Percentiles rank a stretch among this genome's conserved stretches.
Evolutionary conservation across 2,329 filamentous ascomycete genomes (phyloP).

Genomic region (Aspergillus sp.): DNA sequence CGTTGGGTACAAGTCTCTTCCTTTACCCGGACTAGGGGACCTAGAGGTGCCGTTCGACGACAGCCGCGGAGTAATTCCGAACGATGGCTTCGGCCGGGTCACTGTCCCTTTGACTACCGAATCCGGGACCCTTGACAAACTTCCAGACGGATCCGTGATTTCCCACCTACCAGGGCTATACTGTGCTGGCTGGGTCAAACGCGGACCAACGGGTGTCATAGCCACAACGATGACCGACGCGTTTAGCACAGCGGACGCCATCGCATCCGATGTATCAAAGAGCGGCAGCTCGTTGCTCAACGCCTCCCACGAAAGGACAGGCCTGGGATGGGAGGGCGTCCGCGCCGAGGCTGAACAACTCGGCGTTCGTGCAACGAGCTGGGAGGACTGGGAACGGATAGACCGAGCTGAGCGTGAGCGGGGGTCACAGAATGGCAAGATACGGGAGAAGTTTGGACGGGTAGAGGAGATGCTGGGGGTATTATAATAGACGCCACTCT

Average conservation of each 20-base stretch:
- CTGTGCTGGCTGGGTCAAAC: conserved; percentile 95
- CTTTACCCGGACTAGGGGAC: conserved; percentile 70
- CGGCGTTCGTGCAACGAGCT: conserved; percentile 66
- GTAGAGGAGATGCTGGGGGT: conserved; percentile 60
- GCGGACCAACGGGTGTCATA: conserved; percentile 91
- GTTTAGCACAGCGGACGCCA: conserved; percentile 81
- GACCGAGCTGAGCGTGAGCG: conserved; percentile 71
- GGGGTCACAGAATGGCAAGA: conserved; percentile 69
- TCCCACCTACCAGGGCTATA: conserved; percentile 71
- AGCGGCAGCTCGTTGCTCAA: conserved; percentile 47
- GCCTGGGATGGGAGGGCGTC: conserved; percentile 75
- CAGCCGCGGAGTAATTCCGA: conserved; percentile 72
- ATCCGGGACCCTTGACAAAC: conserved; percentile 22
- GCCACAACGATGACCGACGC: conserved; percentile 95
- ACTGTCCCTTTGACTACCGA: conserved; percentile 37
- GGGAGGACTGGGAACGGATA: conserved; percentile 84
- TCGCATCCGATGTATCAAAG: conserved; percentile 71
- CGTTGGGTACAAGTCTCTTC: conserved; percentile 87
- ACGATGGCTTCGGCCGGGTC: conserved; percentile 77
- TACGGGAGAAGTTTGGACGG: conserved; percentile 66
- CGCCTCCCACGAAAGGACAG: conserved; percentile 38
- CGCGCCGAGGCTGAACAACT: conserved; percentile 57
- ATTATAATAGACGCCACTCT: conserved; percentile 8
- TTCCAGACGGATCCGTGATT: conserved; percentile 41
- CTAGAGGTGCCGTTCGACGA: conserved; percentile 77